Base-by-base conservation (phyloP, 169 alveolate genomes). In the Eimeria necatrix region DNA sequence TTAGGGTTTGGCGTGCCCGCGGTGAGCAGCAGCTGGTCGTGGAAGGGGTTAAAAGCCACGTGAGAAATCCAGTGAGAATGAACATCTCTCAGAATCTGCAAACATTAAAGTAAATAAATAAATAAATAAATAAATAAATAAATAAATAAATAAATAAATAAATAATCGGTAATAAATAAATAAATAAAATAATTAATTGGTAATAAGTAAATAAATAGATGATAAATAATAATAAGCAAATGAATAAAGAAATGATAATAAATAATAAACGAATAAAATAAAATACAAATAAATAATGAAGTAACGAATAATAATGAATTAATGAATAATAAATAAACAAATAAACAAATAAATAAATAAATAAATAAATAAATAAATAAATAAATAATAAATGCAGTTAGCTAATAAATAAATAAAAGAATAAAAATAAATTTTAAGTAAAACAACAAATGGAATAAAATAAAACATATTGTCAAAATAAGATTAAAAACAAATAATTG, bases 1-100 rank as follows among this genome's bases (percentile, higher is more conserved):
- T 61, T 61, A 12, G 20, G 73, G 73, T 12, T 61, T 4, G 22
- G 16, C 99, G 76, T 96, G 83, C 99, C 97, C 12, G 98, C 98
- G 18, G 99, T 97, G 51, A 98, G 96, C 24, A 98, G 87, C 61
- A 98, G 97, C 94, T 98, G 98, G 94, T 98, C 99, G 94, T 98
- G 99, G 93, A 95, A 98, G 71, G 97, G 89, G 95, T 98, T 98
- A 95, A 96, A 97, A 73, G 95, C 93, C 4, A 97, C 96, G 85
- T 96, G 96, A 84, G 97, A 96, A 18, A 98, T 94, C 98, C 99
- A 98, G 94, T 98, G 99, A 16, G 98, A 96, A 95, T 98, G 99
- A 78, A 97, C 97, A 86, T 97, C 92, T 18, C 85, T 48, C 2
- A 91, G 71, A 12, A 64, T 56, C 95, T 91, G 22, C 32, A 32